phyloP scores from a whole-genome alignment of 140 eudicot genomes.

The Cichorium intybus region DNA sequence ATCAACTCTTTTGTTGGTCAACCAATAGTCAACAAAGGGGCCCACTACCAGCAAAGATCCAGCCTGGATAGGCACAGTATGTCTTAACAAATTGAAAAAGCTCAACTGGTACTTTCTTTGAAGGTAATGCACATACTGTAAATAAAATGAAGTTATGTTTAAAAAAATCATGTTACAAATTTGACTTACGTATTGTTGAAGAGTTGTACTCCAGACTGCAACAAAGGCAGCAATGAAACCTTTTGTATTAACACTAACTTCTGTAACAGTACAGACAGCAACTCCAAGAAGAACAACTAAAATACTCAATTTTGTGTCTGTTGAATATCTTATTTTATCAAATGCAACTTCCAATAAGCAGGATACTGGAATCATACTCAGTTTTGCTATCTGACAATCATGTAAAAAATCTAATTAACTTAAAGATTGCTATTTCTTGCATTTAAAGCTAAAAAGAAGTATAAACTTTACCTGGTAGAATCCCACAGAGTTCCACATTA shows the following conservation, averaged over 20 bases:
- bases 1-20: conserved; percentile 65
- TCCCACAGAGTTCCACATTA: no score
- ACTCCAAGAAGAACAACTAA: no score
- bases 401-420: no score
- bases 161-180: neutral
- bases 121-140: conserved; percentile 85
- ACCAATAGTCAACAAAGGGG: conserved; percentile 79
- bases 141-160: conserved; percentile 1
- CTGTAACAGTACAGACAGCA: conserved; percentile 97
- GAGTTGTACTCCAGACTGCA: conserved; percentile 93
- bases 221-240: conserved; percentile 88
- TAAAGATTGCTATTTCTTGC: no score
- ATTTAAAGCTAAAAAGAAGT: no score
- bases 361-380: no score
- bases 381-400: no score
- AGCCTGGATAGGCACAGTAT: conserved; percentile 91
- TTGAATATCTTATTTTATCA: no score
- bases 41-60: conserved; percentile 68
- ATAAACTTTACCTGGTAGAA: no score
- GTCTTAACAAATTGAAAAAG: conserved; percentile 81
- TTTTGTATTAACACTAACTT: conserved; percentile 82
- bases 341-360: no score
- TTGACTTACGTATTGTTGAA: conserved; percentile 96
- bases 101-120: conserved; percentile 84
- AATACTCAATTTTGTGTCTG: no score